Percentiles rank a stretch among this genome's conserved stretches.
Evolutionary conservation across 2,329 filamentous ascomycete genomes (phyloP).

Genomic region (Septoria linicola): DNA sequence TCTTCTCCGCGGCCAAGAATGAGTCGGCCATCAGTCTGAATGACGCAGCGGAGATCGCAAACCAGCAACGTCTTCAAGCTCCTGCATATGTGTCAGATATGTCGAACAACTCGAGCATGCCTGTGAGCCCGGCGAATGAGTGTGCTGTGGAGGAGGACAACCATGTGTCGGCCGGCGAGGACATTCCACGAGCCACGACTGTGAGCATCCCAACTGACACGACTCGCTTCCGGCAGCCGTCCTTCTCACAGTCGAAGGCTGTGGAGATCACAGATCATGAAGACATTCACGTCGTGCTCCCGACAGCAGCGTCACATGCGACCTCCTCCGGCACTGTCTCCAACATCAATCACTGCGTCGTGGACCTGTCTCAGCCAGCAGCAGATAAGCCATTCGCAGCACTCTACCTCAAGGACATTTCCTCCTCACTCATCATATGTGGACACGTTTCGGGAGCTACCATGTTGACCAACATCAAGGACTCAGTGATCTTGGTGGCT

Average conservation of each 20-base stretch:
- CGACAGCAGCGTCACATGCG: slow-evolving; percentile 66
- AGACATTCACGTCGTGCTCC: slow-evolving; percentile 73
- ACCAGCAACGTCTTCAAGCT: slow-evolving; percentile 45
- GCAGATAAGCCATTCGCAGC: slow-evolving; percentile 61
- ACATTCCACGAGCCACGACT: slow-evolving; percentile 47
- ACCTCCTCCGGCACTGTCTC: slow-evolving; percentile 73
- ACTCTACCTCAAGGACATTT: slow-evolving; percentile 67
- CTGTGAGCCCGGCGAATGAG: slow-evolving; percentile 39
- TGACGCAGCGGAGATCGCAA: slow-evolving; percentile 56
- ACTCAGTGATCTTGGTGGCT: slow-evolving; percentile 74
- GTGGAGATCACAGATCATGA: slow-evolving; percentile 64
- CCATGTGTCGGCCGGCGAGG: no score
- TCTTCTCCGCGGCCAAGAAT: slow-evolving; percentile 38
- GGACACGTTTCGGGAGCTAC: slow-evolving; percentile 76
- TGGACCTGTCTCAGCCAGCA: slow-evolving; percentile 73
- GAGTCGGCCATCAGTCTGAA: slow-evolving; percentile 53
- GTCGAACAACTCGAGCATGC: slow-evolving; percentile 44
- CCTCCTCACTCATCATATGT: slow-evolving; percentile 69
- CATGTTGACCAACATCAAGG: slow-evolving; percentile 73
- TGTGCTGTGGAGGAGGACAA: slow-evolving; percentile 17
- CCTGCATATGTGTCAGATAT: slow-evolving; percentile 44
- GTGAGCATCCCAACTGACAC: slow-evolving; percentile 46
- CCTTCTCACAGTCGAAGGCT: slow-evolving; percentile 56
- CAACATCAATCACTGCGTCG: slow-evolving; percentile 66
- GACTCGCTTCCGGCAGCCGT: slow-evolving; percentile 47